A percentile compares a stretch with the other conserved stretches of the same genome.
Conservation (phyloP, 1,284 basidiomycete species). For the Boletus holoroseus region DNA sequence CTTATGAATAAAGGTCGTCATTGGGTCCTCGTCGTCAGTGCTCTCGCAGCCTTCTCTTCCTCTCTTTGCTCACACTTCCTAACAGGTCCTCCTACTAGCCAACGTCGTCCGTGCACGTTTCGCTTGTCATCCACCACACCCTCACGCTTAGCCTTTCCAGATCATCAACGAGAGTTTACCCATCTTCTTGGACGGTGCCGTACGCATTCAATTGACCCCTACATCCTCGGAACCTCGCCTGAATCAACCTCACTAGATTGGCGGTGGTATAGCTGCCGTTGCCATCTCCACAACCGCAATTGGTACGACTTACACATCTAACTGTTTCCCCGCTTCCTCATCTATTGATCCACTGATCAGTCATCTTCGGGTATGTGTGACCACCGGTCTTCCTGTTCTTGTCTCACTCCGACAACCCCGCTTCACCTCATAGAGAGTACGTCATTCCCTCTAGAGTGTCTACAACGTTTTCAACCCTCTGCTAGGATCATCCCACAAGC, state of each 20-base stretch:
- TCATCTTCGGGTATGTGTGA: slow-evolving; percentile 71
- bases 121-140: neutral
- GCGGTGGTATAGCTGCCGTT: slow-evolving; percentile 81
- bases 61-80: neutral
- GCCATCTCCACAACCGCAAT: slow-evolving; percentile 81
- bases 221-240: neutral
- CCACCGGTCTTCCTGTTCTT: no score
- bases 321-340: neutral
- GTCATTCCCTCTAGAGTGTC: slow-evolving; percentile 12
- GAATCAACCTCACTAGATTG: slow-evolving; percentile 43
- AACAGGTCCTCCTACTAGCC: slow-evolving; percentile 69
- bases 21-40: slow-evolving; percentile 87
- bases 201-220: slow-evolving; percentile 34
- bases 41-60: neutral
- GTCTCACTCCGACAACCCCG: neutral
- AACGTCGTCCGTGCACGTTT: slow-evolving; percentile 66
- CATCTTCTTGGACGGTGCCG: slow-evolving; percentile 88
- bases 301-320: slow-evolving; percentile 40
- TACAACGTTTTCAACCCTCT: neutral
- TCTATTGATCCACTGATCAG: slow-evolving; percentile 34
- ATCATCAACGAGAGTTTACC: slow-evolving; percentile 91
- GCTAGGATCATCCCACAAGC: slow-evolving; percentile 85
- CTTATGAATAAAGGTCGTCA: slow-evolving; percentile 81
- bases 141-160: slow-evolving; percentile 35
- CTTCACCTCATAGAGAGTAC: slow-evolving; percentile 42